These are phyloP conservation scores for Fusarium oligoseptatum DNA, from an alignment of 2,329 filamentous ascomycete species.

Conservation along the genomic window DNA sequence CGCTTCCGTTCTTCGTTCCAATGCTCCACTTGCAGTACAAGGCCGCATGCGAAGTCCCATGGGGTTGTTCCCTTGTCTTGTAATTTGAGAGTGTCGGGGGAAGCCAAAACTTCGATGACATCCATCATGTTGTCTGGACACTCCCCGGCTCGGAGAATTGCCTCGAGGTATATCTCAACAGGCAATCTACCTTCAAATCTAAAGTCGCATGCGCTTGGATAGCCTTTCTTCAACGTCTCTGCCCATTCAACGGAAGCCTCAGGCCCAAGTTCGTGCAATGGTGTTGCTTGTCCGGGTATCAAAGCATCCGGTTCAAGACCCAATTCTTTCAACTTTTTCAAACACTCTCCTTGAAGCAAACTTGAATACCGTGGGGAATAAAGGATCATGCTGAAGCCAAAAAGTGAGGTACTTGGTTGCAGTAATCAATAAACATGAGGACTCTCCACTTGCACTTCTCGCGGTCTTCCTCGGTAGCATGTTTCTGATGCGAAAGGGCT, in stretches of 20 bases:
- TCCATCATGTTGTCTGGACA: neutral
- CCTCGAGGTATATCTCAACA: neutral
- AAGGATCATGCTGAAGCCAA: neutral
- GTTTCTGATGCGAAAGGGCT: neutral
- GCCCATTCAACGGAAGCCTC: neutral
- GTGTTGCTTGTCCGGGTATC: neutral
- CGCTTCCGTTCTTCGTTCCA: neutral
- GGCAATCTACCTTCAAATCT: neutral
- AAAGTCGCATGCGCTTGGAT: neutral
- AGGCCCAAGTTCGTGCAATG: neutral
- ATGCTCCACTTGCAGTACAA: neutral
- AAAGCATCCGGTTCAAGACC: neutral
- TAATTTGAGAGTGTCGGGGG: neutral
- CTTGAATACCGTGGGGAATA: neutral
- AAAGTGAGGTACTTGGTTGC: neutral
- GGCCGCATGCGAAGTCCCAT: conserved; percentile 11
- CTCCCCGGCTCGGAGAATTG: neutral
- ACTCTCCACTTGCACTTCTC: neutral
- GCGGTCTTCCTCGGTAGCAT: neutral
- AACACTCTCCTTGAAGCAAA: neutral
- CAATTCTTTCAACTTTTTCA: neutral
- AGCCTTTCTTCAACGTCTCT: neutral
- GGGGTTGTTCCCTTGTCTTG: neutral
- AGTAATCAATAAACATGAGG: neutral
- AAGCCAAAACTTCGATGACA: neutral